These are phyloP conservation scores for Blumeria hordei DNA, from an alignment of 2,329 filamentous ascomycete genomes.

Conservation along the genomic window DNA sequence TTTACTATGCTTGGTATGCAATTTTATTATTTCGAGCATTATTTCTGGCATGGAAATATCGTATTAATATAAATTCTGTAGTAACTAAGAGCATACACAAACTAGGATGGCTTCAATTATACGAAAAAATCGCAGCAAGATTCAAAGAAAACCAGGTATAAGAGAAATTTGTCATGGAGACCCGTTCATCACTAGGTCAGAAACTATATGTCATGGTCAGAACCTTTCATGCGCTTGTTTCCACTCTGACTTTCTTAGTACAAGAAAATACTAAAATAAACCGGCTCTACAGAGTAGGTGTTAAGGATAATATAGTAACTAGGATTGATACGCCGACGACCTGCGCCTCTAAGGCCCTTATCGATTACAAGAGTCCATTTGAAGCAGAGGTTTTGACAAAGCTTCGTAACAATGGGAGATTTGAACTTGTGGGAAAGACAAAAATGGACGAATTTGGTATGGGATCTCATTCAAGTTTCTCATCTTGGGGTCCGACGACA, in stretches of 20 bases:
- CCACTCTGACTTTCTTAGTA: too few species aligned
- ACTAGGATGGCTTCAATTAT: not conserved
- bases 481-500: constrained; percentile 39
- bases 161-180: not conserved
- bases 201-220: too few species aligned
- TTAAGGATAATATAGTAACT: constrained; percentile 62
- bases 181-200: not conserved
- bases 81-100: too few species aligned
- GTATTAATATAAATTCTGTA: too few species aligned
- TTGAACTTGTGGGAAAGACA: constrained; percentile 47
- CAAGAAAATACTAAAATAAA: not conserved
- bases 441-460: constrained; percentile 95
- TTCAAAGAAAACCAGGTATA: too few species aligned
- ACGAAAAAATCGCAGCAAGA: not conserved
- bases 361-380: constrained; percentile 46
- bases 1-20: too few species aligned
- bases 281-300: constrained; percentile 15
- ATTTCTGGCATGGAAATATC: too few species aligned
- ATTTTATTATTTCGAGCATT: too few species aligned
- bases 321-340: constrained; percentile 39
- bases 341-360: constrained; percentile 55
- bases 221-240: too few species aligned
- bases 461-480: constrained; percentile 59
- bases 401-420: constrained; percentile 33
- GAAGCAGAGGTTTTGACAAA: constrained; percentile 57